Conservation (phyloP, 2,329 filamentous ascomycete species). For the Hymenotorrendiella dingleyae region DNA sequence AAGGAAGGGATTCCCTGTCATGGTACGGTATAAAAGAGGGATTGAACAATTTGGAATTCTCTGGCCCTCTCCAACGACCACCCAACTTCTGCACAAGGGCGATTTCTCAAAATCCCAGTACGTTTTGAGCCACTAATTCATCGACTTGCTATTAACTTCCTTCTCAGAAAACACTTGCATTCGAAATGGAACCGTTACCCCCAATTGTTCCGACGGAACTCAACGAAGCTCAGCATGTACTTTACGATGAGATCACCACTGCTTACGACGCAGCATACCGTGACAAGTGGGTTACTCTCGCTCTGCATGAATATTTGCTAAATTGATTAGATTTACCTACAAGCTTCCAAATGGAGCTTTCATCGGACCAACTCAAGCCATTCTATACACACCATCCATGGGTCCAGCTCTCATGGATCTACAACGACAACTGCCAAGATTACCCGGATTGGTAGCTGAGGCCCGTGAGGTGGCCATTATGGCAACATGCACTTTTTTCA, state of each 20-base stretch:
- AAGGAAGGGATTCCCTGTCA: too few relatives aligned
- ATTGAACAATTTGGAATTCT: too few relatives aligned
- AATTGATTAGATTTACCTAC: not conserved
- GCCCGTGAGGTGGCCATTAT: not conserved
- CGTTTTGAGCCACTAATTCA: too few relatives aligned
- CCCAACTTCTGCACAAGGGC: too few relatives aligned
- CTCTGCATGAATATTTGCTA: not conserved
- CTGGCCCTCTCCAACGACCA: too few relatives aligned
- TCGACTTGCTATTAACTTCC: too few relatives aligned
- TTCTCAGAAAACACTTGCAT: too few relatives aligned
- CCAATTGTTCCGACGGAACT: not conserved
- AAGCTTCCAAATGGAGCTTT: slow-evolving; percentile 1
- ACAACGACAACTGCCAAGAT: not conserved
- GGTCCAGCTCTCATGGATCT: not conserved
- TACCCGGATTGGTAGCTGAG: not conserved
- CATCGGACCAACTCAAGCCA: not conserved
- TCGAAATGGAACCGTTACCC: not conserved
- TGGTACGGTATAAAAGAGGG: too few relatives aligned
- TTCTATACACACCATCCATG: not conserved
- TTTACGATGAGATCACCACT: not conserved
- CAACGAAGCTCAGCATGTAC: not conserved
- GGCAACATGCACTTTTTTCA: not conserved
- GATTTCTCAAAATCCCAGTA: too few relatives aligned
- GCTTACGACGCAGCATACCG: not conserved
- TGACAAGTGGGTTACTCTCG: not conserved